These are phyloP conservation scores for Gyromitra esculenta DNA, from an alignment of 2,329 filamentous ascomycete species.

Conservation along the genomic window DNA sequence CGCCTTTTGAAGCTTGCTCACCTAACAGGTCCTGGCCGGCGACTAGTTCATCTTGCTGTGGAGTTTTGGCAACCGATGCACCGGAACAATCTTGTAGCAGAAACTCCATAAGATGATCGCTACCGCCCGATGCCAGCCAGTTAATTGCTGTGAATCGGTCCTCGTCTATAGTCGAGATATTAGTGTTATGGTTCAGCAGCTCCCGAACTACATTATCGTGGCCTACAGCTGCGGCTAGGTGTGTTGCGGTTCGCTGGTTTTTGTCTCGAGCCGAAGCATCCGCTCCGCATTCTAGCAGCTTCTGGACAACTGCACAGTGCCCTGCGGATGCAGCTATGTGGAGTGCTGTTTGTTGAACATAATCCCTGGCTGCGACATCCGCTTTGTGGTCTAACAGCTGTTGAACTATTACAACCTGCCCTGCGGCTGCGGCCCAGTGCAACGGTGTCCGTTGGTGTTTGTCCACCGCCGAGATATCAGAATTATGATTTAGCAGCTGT, in stretches of 20 bases:
- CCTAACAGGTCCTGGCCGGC: not conserved
- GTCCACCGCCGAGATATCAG: not conserved
- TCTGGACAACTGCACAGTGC: not conserved
- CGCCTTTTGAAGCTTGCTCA: no score
- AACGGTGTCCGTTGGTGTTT: not conserved
- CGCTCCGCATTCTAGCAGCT: not conserved
- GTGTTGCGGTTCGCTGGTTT: not conserved
- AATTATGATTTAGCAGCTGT: not conserved
- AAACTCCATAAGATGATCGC: not conserved
- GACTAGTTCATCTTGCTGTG: not conserved
- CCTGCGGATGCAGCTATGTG: not conserved
- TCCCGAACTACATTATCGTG: not conserved
- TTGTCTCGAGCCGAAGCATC: not conserved
- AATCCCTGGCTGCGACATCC: no score
- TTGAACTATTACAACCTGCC: not conserved
- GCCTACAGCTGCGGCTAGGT: not conserved
- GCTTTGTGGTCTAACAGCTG: no score
- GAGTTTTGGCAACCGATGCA: not conserved
- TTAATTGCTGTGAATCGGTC: not conserved
- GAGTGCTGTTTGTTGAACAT: not conserved
- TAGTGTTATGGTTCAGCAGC: not conserved
- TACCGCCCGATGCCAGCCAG: not conserved
- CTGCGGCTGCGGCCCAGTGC: not conserved
- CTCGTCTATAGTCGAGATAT: not conserved
- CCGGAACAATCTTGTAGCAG: not conserved